Conservation (phyloP, 176 grass and related monocot genomes). For the Cocos nucifera region DNA sequence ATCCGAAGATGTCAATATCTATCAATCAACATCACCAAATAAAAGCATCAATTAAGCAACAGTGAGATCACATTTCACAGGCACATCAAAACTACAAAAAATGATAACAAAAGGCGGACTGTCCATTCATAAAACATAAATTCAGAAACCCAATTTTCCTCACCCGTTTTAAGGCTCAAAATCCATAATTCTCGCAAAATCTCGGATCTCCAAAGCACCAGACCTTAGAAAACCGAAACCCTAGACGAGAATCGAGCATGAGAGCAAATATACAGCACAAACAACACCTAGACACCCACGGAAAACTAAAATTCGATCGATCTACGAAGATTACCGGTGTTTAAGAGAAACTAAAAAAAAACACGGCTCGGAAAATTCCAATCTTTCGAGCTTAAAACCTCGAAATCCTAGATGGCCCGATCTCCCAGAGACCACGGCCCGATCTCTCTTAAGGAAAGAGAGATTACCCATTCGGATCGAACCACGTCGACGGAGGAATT, state of each 20-base stretch:
- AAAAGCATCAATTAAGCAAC: no score
- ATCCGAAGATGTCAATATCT: no score
- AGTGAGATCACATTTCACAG: not conserved
- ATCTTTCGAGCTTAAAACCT: not conserved
- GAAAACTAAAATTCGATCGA: not conserved
- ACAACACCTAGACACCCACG: not conserved
- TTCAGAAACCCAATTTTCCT: not conserved
- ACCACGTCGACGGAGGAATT: conserved; percentile 8
- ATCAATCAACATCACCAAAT: no score
- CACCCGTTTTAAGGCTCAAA: not conserved
- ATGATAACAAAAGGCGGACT: not conserved
- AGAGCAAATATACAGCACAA: no score
- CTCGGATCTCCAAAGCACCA: not conserved
- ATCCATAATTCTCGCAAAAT: not conserved
- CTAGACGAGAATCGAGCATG: not conserved
- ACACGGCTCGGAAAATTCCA: not conserved
- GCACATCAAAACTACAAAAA: not conserved
- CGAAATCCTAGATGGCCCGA: conserved; percentile 10
- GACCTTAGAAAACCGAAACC: not conserved
- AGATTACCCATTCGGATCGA: conserved; percentile 14
- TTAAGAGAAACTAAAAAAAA: not conserved
- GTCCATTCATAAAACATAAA: not conserved
- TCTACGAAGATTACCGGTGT: not conserved
- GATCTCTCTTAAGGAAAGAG: not conserved
- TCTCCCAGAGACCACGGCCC: conserved; percentile 1